A percentile compares a stretch with the other conserved stretches of the same genome.
These are phyloP conservation scores for Actinomortierella ambigua DNA, from an alignment of 371 early-diverging fungal species.

Conservation along the genomic window DNA sequence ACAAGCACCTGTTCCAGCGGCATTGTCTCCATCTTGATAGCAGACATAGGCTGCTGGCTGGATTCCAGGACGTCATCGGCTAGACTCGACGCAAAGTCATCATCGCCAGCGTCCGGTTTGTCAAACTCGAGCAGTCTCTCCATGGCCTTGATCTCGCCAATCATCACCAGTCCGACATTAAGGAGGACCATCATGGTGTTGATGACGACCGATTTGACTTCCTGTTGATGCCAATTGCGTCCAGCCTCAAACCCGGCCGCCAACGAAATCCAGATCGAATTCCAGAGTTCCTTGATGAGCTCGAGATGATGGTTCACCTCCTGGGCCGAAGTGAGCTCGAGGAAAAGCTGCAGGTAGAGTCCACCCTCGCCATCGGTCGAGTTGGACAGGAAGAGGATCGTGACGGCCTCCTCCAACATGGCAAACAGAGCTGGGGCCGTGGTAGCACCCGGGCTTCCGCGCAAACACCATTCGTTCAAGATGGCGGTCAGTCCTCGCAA, in stretches of 20 bases:
- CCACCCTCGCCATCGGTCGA: slow-evolving; percentile 42
- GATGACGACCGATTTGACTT: slow-evolving; percentile 29
- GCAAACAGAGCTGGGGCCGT: slow-evolving; percentile 30
- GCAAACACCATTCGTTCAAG: slow-evolving; percentile 22
- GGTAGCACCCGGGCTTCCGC: slow-evolving; percentile 35
- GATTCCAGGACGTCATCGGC: slow-evolving; percentile 10
- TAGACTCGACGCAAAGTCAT: slow-evolving; percentile 14
- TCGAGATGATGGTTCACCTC: slow-evolving; percentile 29
- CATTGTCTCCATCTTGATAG: slow-evolving; percentile 23
- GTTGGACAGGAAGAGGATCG: slow-evolving; percentile 32
- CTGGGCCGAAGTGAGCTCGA: slow-evolving; percentile 33
- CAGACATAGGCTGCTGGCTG: neutral
- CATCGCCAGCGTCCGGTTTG: slow-evolving; percentile 22
- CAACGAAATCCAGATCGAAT: slow-evolving; percentile 39
- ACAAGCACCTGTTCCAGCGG: slow-evolving; percentile 30
- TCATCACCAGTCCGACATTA: slow-evolving; percentile 30
- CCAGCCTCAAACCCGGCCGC: slow-evolving; percentile 33
- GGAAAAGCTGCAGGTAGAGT: slow-evolving; percentile 38
- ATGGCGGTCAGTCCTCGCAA: slow-evolving; percentile 30
- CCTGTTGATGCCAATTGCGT: slow-evolving; percentile 23
- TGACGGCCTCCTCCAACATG: slow-evolving; percentile 36
- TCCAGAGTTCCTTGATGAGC: slow-evolving; percentile 35
- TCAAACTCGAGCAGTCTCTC: slow-evolving; percentile 42
- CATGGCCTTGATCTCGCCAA: slow-evolving; percentile 39
- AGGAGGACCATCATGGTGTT: slow-evolving; percentile 35